Percentiles rank a stretch among this genome's conserved stretches.
These are phyloP conservation scores for Symbiodinium natans DNA, from an alignment of 73 alveolate genomes.

Conservation along the genomic window DNA sequence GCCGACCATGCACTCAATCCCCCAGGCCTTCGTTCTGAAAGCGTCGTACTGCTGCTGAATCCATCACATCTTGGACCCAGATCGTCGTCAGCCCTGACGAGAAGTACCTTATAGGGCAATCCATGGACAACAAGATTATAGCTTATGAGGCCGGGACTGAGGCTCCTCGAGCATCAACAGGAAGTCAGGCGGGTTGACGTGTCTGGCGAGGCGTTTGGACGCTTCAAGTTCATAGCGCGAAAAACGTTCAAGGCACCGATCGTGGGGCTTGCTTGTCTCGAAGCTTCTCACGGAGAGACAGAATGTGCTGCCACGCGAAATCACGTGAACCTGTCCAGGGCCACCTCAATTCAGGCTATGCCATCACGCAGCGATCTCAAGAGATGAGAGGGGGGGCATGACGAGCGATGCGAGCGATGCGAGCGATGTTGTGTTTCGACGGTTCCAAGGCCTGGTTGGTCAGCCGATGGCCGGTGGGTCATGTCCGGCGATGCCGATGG, in stretches of 20 bases:
- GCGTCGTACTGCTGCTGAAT: background rate
- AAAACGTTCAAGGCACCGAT: constrained; percentile 97
- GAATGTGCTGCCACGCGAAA: background rate
- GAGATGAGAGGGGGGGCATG: background rate
- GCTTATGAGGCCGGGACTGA: constrained; percentile 84
- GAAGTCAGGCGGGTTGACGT: constrained; percentile 82
- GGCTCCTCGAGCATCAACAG: too few species aligned
- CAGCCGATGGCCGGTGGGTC: constrained; percentile 98
- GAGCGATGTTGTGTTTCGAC: too few species aligned
- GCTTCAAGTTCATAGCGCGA: constrained; percentile 97
- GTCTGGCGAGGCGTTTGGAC: constrained; percentile 97
- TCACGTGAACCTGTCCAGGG: constrained; percentile 25
- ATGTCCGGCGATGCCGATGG: constrained; percentile 97
- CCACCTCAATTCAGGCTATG: constrained; percentile 73
- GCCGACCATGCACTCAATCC: constrained; percentile 98
- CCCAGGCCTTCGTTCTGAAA: background rate
- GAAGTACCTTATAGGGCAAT: constrained; percentile 98
- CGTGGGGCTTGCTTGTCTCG: too few species aligned
- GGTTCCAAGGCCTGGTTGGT: constrained; percentile 96
- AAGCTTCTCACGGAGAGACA: background rate
- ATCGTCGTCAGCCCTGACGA: constrained; percentile 97
- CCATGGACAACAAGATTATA: constrained; percentile 98
- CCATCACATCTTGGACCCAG: background rate
- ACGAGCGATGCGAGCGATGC: too few species aligned
- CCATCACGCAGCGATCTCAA: constrained; percentile 36